A percentile compares a stretch with the other conserved stretches of the same genome.
phyloP scores from a whole-genome alignment of 768 basidiomycete genomes.

The Pholiota microspora region DNA sequence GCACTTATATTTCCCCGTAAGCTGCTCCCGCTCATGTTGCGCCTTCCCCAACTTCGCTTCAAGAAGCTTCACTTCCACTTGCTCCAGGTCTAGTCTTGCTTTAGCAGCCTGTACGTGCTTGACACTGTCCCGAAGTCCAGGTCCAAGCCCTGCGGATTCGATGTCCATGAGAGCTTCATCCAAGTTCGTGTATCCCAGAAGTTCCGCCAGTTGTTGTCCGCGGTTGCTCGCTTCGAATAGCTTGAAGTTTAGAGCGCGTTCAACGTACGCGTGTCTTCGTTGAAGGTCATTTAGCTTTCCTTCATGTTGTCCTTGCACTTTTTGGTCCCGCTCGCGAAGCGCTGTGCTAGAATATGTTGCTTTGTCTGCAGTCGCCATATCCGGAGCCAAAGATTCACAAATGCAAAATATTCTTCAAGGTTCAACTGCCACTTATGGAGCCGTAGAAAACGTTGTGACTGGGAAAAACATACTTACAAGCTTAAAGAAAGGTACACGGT shows the following conservation, averaged over 20 bases:
- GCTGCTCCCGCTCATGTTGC: slow-evolving; percentile 23
- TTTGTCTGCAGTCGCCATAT: not conserved
- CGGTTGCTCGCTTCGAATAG: slow-evolving; percentile 37
- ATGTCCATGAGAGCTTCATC: slow-evolving; percentile 41
- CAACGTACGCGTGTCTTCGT: slow-evolving; percentile 25
- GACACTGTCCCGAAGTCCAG: slow-evolving; percentile 34
- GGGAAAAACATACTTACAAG: no score
- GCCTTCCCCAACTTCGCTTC: slow-evolving; percentile 18
- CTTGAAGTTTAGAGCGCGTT: slow-evolving; percentile 17
- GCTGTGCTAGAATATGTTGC: slow-evolving; percentile 28
- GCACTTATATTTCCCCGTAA: slow-evolving; percentile 14
- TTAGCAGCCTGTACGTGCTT: slow-evolving; percentile 33
- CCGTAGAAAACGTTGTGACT: no score
- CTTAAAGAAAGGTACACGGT: no score
- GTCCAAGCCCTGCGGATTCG: slow-evolving; percentile 32
- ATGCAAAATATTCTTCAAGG: no score
- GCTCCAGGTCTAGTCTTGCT: slow-evolving; percentile 21
- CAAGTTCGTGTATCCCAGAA: slow-evolving; percentile 43
- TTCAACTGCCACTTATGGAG: no score
- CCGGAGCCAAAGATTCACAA: not conserved
- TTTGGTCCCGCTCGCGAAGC: slow-evolving; percentile 36
- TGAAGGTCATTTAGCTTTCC: slow-evolving; percentile 29
- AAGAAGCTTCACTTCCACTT: slow-evolving; percentile 23
- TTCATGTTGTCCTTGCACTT: slow-evolving; percentile 31
- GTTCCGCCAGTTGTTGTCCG: slow-evolving; percentile 34